Base-by-base conservation (phyloP, 805 yeast species). In the Jamesozyma rosinii region DNA sequence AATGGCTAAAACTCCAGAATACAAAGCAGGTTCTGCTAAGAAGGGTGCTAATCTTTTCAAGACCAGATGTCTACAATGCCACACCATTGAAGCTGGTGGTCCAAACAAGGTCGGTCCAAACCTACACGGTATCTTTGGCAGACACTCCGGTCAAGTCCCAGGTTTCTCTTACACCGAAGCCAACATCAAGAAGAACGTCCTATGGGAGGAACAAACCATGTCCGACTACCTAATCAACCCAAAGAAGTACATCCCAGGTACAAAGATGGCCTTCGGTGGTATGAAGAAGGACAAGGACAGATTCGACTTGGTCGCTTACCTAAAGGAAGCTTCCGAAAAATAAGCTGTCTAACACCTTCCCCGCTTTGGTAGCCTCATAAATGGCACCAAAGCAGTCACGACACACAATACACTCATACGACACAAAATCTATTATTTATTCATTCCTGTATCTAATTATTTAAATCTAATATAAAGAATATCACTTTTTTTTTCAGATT, bases 201-300 rank as follows among this genome's bases (percentile, higher is more conserved):
- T 59, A 48, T 92, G 98, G 98, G 58, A 63, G 54, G 89, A 80
- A 66, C 89, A 88, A 68, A 77, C 87, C 69, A 78, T 92, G 83
- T 77, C 83, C 59, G 95, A 86, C 70, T 92, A 92, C 82, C 79
- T 92, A 71, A 95, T 84, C 74, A 92, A 92, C 84, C 98, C 98
- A 76, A 92, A 92, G 95, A 92, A 92, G 77, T 92, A 88, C 77
- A 88, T 92, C 59, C 98, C 98, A 69, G 98, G 98, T 71, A 92
- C 97, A 76, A 92, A 92, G 85, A 92, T 92, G 98, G 97, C 98
- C 55, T 92, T 90, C 63, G 98, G 96, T 75, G 98, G 98, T 76
- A 80, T 92, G 72, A 92, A 92, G 90, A 92, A 92, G 80, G 82
- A 88, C 54, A 90, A 88, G 83, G 98, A 92, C 78, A 87, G 97